Evolutionary conservation across 257 asterid species (phyloP), one percentile per base, ranked within the genome.

Genomic region (Capsicum pubescens): DNA sequence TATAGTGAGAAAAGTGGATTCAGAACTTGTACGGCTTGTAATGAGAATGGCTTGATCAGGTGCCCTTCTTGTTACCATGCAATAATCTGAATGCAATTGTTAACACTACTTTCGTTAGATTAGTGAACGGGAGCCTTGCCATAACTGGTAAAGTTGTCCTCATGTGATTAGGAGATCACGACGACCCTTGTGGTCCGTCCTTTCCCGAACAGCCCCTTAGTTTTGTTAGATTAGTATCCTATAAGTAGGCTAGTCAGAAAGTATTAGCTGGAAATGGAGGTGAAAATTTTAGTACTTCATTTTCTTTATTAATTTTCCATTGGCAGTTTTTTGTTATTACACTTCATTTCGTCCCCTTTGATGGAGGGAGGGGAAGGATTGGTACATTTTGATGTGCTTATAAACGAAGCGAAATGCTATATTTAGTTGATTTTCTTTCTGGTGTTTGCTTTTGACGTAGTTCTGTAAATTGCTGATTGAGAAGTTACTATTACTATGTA

Each of bases 41-140:
- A 93, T 82, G 98, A 92, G 91, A 92, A 96, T 85, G 99, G 98
- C 71, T 91, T 94, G 86, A 85, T 92, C 91, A 95, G 97, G 97
- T 96, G 99, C 97, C 93, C 98, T 11, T 92, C 95, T 87, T 96
- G 99, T 85, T 93, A 89, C 79, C 88, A 85, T 85, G 86, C 89
- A 1, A 89, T 92, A 54, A 68, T 87, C 15, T 88, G 83, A 91
- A 63, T 83, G 80, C 74, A 7, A 66, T 56, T 67, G 3, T 52
- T 9, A 2, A 52, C 56, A 52, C 56, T 52, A 52, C 36, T 72
- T 39, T 63, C 74, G 66, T 83, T 85, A 72, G 84, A 44, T 44
- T 44, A 44, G 44, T 39, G 44, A 39, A 39, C 44, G 44, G 44
- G 5, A 4, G 44, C 44, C 44, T 39, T 39, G 44, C 4, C 44